phyloP scores from a whole-genome alignment of 306 rosid genomes.

The Vigna unguiculata region DNA sequence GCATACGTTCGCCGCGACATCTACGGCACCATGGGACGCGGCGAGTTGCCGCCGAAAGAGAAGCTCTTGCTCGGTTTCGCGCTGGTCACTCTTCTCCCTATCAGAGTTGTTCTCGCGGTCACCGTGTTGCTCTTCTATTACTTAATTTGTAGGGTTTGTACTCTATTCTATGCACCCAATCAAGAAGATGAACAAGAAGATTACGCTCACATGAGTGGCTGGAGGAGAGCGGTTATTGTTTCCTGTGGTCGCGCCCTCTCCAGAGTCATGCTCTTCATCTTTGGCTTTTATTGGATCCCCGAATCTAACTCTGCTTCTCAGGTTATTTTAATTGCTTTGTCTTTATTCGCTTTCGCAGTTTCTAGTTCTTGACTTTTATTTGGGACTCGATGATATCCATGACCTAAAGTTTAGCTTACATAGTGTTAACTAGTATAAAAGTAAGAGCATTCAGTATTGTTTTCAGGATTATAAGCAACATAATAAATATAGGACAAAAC shows the following conservation, averaged over 20 bases:
- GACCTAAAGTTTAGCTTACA: neutral
- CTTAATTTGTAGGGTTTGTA: conserved; percentile 77
- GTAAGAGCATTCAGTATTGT: neutral
- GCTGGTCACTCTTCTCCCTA: conserved; percentile 73
- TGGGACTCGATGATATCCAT: neutral
- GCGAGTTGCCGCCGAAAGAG: conserved; percentile 75
- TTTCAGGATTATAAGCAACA: neutral
- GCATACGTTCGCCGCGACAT: conserved; percentile 76
- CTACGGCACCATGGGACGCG: conserved; percentile 95
- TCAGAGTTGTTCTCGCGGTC: conserved; percentile 59
- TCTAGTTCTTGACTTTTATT: neutral
- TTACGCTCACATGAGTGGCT: conserved; percentile 82
- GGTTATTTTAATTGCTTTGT: neutral
- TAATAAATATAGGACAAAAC: too few relatives aligned
- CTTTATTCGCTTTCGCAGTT: neutral
- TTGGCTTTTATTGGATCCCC: conserved; percentile 95
- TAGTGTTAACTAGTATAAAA: neutral
- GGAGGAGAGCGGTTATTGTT: conserved; percentile 75
- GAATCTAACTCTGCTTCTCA: conserved; percentile 45
- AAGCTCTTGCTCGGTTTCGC: conserved; percentile 74
- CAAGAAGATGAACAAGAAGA: conserved; percentile 85
- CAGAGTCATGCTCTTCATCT: conserved; percentile 71
- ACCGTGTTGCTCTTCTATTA: conserved; percentile 67
- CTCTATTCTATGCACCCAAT: conserved; percentile 68
- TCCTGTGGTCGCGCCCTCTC: conserved; percentile 72